Conservation (phyloP, 768 basidiomycete genomes). For the Crucibulum laeve region DNA sequence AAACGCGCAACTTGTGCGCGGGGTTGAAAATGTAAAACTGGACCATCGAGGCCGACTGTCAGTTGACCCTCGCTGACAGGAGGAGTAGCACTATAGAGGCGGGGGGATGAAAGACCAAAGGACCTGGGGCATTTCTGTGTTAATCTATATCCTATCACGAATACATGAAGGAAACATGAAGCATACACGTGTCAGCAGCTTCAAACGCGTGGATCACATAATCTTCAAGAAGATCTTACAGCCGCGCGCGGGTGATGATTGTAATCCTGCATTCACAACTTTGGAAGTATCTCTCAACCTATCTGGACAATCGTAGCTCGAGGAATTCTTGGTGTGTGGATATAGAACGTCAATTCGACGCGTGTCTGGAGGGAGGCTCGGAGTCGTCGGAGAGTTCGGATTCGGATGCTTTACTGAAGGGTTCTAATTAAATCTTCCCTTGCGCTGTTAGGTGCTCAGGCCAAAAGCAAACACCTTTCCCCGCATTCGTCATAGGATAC, state of each 20-base stretch:
- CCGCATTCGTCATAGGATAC: too few relatives aligned
- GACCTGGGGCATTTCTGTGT: slow-evolving; percentile 8
- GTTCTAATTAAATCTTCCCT: too few relatives aligned
- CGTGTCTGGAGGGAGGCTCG: too few relatives aligned
- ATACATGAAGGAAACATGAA: slow-evolving; percentile 29
- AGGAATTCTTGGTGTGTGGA: too few relatives aligned
- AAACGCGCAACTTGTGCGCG: slow-evolving; percentile 28
- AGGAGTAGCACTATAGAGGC: slow-evolving; percentile 3
- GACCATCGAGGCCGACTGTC: slow-evolving; percentile 24
- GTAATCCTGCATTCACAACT: neutral
- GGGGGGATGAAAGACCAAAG: slow-evolving; percentile 8
- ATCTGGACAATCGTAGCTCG: too few relatives aligned
- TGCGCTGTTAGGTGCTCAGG: too few relatives aligned
- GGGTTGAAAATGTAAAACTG: slow-evolving; percentile 33
- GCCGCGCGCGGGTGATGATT: neutral
- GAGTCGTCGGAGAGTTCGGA: too few relatives aligned
- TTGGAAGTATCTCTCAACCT: slow-evolving; percentile 1
- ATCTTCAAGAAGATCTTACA: slow-evolving; percentile 1
- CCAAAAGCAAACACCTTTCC: too few relatives aligned
- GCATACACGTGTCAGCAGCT: slow-evolving; percentile 28
- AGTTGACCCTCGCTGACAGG: neutral
- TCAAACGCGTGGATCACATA: slow-evolving; percentile 7
- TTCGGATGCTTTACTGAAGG: too few relatives aligned
- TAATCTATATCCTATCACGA: slow-evolving; percentile 15
- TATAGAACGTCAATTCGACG: too few relatives aligned